Base-by-base conservation (phyloP, 345 rosid species). In the Eucalyptus erythrocorys region DNA sequence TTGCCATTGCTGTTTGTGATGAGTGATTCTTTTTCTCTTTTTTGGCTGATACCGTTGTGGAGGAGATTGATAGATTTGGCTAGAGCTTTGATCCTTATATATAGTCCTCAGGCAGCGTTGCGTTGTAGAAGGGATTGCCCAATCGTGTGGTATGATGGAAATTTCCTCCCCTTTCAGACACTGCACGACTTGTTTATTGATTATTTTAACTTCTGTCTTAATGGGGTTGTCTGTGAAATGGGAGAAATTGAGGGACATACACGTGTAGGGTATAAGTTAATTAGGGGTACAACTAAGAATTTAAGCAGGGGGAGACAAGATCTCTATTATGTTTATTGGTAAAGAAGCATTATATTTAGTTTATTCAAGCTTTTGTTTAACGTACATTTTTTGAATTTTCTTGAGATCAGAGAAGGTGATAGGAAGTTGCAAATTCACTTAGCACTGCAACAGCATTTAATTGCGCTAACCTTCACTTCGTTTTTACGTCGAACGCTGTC, bases 71-170 rank as follows among this genome's bases (percentile, higher is more conserved):
- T 87, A 43, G 37, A 13, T 59, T 71, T 64, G 26, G 88, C 64
- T 85, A 88, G 86, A 3, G 26, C 6, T 37, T 49, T 51, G 57
- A 61, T 34, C 6, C 57, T 42, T 85, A 34, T 91, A 91, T 87
- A 89, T 55, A 47, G 84, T 40, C 84, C 47, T 76, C 84, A 40
- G 47, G 47, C 27, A 76, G 47, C 47, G 47, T 40, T 37, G 84
- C 47, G 42, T 76, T 87, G 84, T 61, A 34, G 34, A 6, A 51
- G 48, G 81, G 16, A 43, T 49, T 49, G 27, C 87, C 11, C 61
- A 43, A 61, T 79, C 42, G 86, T 76, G 91, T 89, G 89, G 90
- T 91, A 87, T 85, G 93, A 92, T 85, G 94, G 94, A 93, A 93
- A 89, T 91, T 93, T 93, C 94, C 92, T 51, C 53, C 84, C 7